Conservation (phyloP, 768 basidiomycete species). For the Lactarius deliciosus region DNA sequence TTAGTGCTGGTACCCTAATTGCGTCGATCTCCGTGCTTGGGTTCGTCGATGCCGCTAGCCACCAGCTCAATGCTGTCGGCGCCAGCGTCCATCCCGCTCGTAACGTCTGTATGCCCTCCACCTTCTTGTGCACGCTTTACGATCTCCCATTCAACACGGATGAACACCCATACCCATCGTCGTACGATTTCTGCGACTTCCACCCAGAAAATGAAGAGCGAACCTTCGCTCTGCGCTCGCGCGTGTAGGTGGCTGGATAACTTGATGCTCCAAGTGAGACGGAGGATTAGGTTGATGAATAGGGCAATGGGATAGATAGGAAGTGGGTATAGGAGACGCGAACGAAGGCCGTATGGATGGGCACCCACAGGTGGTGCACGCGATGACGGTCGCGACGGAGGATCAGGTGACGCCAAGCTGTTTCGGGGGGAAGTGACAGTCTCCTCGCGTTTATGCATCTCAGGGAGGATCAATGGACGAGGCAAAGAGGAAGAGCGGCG, state of each 20-base stretch:
- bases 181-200: conserved; percentile 87
- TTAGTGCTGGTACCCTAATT: not conserved
- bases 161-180: conserved; percentile 98
- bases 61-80: conserved; percentile 19
- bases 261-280: conserved; percentile 93
- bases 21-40: conserved; percentile 10
- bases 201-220: conserved; percentile 78
- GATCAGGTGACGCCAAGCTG: conserved; percentile 5
- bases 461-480: conserved; percentile 47
- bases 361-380: conserved; percentile 28
- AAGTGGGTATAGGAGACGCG: conserved; percentile 74
- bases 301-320: conserved; percentile 82
- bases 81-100: not conserved
- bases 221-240: conserved; percentile 64
- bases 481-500: conserved; percentile 38
- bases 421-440: conserved; percentile 29
- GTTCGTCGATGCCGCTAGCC: conserved; percentile 5
- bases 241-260: conserved; percentile 84
- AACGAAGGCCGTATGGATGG: conserved; percentile 73
- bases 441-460: conserved; percentile 41
- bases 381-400: conserved; percentile 1
- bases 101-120: not conserved
- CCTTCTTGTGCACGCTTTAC: conserved; percentile 21
- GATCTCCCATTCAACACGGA: conserved; percentile 96
- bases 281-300: conserved; percentile 79